A percentile compares a stretch with the other conserved stretches of the same genome.
These are phyloP conservation scores for Babesia bigemina DNA, from an alignment of 169 alveolate species.

Conservation along the genomic window DNA sequence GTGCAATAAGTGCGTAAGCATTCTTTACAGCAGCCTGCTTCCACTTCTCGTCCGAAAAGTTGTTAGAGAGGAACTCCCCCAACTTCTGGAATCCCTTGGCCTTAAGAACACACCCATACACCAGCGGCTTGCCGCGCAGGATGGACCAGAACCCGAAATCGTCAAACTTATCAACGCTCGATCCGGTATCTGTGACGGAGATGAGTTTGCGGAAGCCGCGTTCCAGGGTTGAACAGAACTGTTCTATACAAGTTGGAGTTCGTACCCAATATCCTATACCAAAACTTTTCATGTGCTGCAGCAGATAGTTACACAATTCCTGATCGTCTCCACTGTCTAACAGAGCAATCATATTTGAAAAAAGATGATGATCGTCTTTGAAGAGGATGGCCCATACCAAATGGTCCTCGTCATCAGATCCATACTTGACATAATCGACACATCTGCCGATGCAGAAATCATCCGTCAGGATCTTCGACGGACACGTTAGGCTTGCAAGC, in stretches of 20 bases:
- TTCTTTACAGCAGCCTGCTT: slow-evolving; percentile 57
- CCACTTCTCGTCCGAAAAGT: slow-evolving; percentile 48
- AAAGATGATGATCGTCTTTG: slow-evolving; percentile 49
- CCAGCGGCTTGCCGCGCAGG: slow-evolving; percentile 40
- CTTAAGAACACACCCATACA: slow-evolving; percentile 51
- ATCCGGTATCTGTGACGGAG: slow-evolving; percentile 21
- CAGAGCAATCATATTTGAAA: slow-evolving; percentile 16
- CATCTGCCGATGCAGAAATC: slow-evolving; percentile 31
- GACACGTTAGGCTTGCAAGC: slow-evolving; percentile 18
- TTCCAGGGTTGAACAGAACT: slow-evolving; percentile 36
- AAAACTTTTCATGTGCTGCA: slow-evolving; percentile 29
- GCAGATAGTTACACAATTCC: slow-evolving; percentile 5
- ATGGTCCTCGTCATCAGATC: slow-evolving; percentile 23
- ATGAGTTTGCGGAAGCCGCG: slow-evolving; percentile 37
- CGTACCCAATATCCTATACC: slow-evolving; percentile 61
- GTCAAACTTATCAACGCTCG: slow-evolving; percentile 45
- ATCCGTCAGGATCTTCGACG: slow-evolving; percentile 15
- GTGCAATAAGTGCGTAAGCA: slow-evolving; percentile 59
- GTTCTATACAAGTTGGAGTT: slow-evolving; percentile 19
- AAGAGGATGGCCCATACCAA: slow-evolving; percentile 54
- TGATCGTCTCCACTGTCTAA: slow-evolving; percentile 19
- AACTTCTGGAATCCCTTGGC: slow-evolving; percentile 50
- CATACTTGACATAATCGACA: slow-evolving; percentile 28
- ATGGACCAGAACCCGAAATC: slow-evolving; percentile 68
- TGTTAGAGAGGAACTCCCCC: slow-evolving; percentile 53